Percentiles rank a stretch among this genome's conserved stretches.
Conservation (phyloP, 2,329 filamentous ascomycete genomes). For the Cercospora zeae-maydis region DNA sequence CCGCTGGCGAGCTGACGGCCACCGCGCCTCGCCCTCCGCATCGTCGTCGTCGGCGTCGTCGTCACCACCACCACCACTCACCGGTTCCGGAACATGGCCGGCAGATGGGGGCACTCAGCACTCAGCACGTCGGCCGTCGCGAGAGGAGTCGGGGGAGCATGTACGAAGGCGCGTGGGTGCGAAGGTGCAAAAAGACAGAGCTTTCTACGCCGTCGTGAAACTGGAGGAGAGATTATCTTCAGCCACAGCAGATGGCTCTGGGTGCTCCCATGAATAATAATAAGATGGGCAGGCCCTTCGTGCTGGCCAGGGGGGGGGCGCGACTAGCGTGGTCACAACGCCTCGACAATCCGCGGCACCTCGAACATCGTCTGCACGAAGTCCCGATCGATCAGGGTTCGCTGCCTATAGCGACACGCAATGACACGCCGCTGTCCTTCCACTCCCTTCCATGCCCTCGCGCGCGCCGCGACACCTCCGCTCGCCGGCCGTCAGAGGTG, state of each 20-base stretch:
- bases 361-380: constrained; percentile 9
- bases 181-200: constrained; percentile 13
- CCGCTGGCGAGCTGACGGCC: constrained; percentile 8
- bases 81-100: constrained; percentile 49
- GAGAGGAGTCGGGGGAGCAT: constrained; percentile 18
- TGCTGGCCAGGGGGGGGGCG: constrained; percentile 2
- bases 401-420: constrained; percentile 12
- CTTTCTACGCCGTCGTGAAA: constrained; percentile 22
- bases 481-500: background rate
- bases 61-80: no score
- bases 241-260: constrained; percentile 23
- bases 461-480: background rate
- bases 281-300: background rate
- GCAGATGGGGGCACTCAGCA: constrained; percentile 17
- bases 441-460: constrained; percentile 4
- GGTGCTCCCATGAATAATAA: constrained; percentile 17
- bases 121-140: constrained; percentile 18
- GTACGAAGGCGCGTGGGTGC: constrained; percentile 11
- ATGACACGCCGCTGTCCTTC: constrained; percentile 5
- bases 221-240: constrained; percentile 21
- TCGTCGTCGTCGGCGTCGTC: no score
- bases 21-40: constrained; percentile 3
- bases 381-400: constrained; percentile 15
- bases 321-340: constrained; percentile 10
- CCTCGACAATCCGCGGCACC: constrained; percentile 16